phyloP scores from a whole-genome alignment of 495 filamentous ascomycete genomes.

The Usnea hakonensis region DNA sequence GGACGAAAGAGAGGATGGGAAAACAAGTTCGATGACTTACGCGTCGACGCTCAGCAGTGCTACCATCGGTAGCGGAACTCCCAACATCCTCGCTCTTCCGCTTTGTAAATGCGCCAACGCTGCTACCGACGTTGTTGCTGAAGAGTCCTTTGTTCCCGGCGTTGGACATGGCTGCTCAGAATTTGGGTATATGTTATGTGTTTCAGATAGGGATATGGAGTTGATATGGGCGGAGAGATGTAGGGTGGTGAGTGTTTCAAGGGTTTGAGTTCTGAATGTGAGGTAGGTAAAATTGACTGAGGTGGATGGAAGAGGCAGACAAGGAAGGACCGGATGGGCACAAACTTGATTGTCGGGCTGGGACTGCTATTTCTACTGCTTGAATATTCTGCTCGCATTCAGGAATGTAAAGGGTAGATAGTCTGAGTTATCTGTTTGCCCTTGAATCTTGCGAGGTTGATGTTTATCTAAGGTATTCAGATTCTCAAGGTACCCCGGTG shows the following conservation, averaged over 20 bases:
- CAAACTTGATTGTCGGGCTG: too few species aligned
- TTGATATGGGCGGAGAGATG: neutral
- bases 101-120: neutral
- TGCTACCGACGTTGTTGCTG: conserved; percentile 13
- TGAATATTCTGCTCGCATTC: too few species aligned
- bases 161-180: conserved; percentile 15
- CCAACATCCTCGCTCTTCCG: neutral
- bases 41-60: conserved; percentile 20
- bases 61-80: neutral
- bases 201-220: neutral
- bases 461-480: neutral
- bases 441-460: neutral
- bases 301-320: too few species aligned
- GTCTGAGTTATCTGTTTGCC: too few species aligned
- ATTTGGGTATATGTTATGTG: too few species aligned
- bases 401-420: neutral
- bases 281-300: neutral
- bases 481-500: too few species aligned
- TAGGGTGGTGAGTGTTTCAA: too few species aligned
- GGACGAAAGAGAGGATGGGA: neutral
- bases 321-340: too few species aligned
- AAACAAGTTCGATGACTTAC: conserved; percentile 11
- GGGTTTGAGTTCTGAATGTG: neutral
- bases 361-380: neutral
- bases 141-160: conserved; percentile 16